phyloP scores from a whole-genome alignment of 2,329 filamentous ascomycete species.

The Cercospora beticola region DNA sequence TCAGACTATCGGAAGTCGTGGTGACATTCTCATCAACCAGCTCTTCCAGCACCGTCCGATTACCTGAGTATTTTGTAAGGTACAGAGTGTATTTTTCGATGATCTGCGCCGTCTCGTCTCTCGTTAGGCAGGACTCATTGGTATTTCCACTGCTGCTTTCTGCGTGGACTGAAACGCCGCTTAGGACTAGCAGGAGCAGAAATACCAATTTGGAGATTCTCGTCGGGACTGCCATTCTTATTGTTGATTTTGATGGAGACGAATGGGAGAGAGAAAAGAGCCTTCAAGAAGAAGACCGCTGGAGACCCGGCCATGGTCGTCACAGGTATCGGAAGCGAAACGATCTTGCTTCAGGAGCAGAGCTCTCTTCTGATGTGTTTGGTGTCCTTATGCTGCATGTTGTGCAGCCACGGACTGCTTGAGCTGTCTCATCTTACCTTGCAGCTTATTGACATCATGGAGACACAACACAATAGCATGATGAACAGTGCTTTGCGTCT shows the following conservation, averaged over 20 bases:
- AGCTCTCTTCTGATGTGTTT: neutral
- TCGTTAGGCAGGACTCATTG: conserved; percentile 9
- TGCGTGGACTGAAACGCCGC: conserved; percentile 9
- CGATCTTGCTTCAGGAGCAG: no score
- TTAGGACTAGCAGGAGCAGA: conserved; percentile 11
- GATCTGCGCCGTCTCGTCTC: conserved; percentile 8
- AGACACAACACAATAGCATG: neutral
- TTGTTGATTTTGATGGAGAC: conserved; percentile 11
- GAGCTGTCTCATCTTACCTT: neutral
- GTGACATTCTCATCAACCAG: conserved; percentile 13
- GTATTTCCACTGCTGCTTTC: conserved; percentile 7
- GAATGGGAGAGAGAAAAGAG: conserved; percentile 17
- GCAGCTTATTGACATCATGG: neutral
- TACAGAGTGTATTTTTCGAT: conserved; percentile 8
- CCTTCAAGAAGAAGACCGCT: conserved; percentile 14
- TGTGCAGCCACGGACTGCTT: neutral
- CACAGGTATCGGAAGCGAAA: neutral
- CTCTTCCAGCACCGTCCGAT: conserved; percentile 1
- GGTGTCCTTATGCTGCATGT: neutral
- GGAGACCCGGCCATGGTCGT: conserved; percentile 16
- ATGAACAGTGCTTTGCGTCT: neutral
- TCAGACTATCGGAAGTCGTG: conserved; percentile 16
- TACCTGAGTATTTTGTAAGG: conserved; percentile 10
- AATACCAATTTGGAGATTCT: conserved; percentile 3
- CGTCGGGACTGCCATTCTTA: neutral